Conservation (phyloP, 495 filamentous ascomycete species). For the Aspergillus asperescens region DNA sequence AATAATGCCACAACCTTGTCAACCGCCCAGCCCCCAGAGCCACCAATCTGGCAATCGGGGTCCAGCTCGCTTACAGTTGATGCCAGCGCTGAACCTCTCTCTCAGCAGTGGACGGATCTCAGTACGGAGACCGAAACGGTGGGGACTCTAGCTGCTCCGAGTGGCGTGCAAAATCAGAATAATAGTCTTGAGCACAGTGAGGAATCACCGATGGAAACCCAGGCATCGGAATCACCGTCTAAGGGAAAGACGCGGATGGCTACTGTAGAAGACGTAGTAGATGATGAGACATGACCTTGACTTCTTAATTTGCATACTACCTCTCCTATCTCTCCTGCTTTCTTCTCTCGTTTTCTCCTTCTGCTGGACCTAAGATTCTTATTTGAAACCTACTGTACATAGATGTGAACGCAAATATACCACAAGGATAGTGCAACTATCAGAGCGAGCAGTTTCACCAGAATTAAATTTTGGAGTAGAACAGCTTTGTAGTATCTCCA, state of each 20-base stretch:
- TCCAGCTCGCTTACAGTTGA: constrained; percentile 13
- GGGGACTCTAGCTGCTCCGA: constrained; percentile 9
- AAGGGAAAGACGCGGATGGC: constrained; percentile 46
- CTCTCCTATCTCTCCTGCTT: not conserved
- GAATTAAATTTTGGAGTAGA: too few species aligned
- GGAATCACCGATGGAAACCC: constrained; percentile 6
- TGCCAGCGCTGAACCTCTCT: constrained; percentile 23
- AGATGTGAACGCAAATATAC: not conserved
- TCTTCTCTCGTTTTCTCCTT: not conserved
- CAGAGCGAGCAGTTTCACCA: not conserved
- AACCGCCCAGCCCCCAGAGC: not conserved
- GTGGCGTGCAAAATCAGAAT: not conserved
- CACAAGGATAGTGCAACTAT: not conserved
- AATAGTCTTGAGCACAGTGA: not conserved
- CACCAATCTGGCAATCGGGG: constrained; percentile 20
- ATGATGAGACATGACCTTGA: constrained; percentile 37
- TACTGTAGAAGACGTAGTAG: constrained; percentile 46
- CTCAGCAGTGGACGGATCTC: constrained; percentile 38
- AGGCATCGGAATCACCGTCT: constrained; percentile 18
- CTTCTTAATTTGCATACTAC: constrained; percentile 15
- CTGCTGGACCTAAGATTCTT: not conserved
- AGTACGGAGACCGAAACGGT: constrained; percentile 20
- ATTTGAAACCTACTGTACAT: not conserved
- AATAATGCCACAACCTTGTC: not conserved
- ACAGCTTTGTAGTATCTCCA: too few species aligned